Evolutionary conservation across 192 early-diverging fungal genomes (phyloP).

Genomic region (Entomortierella chlamydospora): DNA sequence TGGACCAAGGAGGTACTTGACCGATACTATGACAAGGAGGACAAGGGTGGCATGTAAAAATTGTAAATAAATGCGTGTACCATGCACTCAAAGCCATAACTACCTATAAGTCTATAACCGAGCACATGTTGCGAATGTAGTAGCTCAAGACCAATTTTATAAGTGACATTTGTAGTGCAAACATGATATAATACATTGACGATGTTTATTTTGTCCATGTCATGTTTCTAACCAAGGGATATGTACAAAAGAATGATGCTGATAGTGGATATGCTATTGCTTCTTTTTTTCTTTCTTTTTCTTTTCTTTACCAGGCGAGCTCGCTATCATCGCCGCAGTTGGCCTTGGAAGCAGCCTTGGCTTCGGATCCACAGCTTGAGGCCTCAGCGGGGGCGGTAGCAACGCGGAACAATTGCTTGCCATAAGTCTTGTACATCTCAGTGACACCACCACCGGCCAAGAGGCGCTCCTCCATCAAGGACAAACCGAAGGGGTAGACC

Average conservation of each 20-base stretch:
- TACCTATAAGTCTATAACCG: no score
- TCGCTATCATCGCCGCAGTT: slow-evolving; percentile 51
- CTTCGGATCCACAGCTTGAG: slow-evolving; percentile 40
- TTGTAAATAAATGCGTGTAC: slow-evolving; percentile 5
- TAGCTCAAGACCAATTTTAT: no score
- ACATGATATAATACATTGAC: no score
- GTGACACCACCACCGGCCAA: slow-evolving; percentile 81
- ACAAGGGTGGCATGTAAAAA: slow-evolving; percentile 1
- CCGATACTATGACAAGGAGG: slow-evolving; percentile 48
- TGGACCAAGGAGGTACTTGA: slow-evolving; percentile 53
- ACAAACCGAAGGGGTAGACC: slow-evolving; percentile 70
- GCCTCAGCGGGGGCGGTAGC: slow-evolving; percentile 66
- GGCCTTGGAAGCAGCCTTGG: slow-evolving; percentile 34
- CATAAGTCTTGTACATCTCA: slow-evolving; percentile 84
- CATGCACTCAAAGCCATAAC: neutral
- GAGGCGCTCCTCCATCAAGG: slow-evolving; percentile 80
- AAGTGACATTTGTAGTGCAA: no score
- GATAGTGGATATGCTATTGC: no score
- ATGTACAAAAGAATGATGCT: neutral
- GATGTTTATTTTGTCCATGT: neutral
- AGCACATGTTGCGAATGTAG: no score
- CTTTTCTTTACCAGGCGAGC: slow-evolving; percentile 43
- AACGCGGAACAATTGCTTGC: slow-evolving; percentile 77
- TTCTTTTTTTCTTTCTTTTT: neutral
- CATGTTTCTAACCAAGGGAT: neutral